Base-by-base conservation (phyloP, 2,329 filamentous ascomycete species). In the Fusarium virguliforme region DNA sequence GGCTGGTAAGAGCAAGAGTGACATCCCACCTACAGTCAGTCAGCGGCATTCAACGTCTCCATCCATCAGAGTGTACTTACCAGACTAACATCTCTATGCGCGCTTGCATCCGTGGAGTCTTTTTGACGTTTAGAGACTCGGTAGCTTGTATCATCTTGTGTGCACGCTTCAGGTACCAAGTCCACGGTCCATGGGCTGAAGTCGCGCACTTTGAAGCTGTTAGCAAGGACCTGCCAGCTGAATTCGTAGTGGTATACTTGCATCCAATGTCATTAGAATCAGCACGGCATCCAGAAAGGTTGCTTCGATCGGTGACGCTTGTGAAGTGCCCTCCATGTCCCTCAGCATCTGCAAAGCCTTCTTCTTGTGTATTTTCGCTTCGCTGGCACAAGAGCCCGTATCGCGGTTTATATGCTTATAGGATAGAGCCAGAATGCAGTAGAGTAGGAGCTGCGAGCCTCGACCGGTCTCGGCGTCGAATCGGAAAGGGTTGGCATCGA, bases 211-310 rank as follows among this genome's bases (percentile, higher is more conserved):
- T 30, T 5, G 1, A 34, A 30, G 46, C 12, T 35, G 9, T 55
- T 10, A 59, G 54, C 22, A 34, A 34, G 12, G 7, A 3, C 15
- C 10, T 6, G 15, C 0, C 15, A 12, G 3, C 6, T 9, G 22
- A 8, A 15, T 13, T 8, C 3, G 10, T 4, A 1, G n/a, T 6
- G 43, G 3, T 1, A 3, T 6, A 61, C 76, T 55, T 68, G 77
- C 79, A 41, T 81, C 78, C 8, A 81, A 60, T 15, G 78, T 80
- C 62, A 80, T 77, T 6, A 81, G 57, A 6, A 81, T 74, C 15
- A 79, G 48, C 0, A 78, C 70, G 0, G 78, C 76, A 35, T 80
- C 79, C 2, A 81, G 61, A 15, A 76, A 57, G 3, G 56, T 67
- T 0, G 61, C 61, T 15, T 75, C 68, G 1, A 65, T 26, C 1